Percentiles rank a stretch among this genome's conserved stretches.
phyloP scores from a whole-genome alignment of 108 stramenopile species.

The Heterococcus sp. region DNA sequence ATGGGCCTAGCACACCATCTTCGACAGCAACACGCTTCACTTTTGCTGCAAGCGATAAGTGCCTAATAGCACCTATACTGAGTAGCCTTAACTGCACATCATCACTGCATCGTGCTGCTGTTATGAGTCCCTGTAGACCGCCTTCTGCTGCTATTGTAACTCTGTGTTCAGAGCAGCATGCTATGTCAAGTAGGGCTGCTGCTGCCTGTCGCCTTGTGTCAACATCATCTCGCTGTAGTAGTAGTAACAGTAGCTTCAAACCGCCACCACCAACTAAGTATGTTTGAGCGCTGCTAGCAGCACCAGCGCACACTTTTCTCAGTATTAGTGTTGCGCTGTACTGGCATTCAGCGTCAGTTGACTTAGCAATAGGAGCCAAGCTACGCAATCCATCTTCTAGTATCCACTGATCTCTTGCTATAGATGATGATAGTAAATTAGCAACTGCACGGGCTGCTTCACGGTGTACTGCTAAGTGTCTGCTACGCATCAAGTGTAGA shows the following conservation, averaged over 20 bases:
- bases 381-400: constrained; percentile 62
- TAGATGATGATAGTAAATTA: constrained; percentile 57
- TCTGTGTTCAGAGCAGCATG: constrained; percentile 67
- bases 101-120: constrained; percentile 49
- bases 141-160: constrained; percentile 63
- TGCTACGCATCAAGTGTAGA: constrained; percentile 57
- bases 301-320: constrained; percentile 65
- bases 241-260: constrained; percentile 56
- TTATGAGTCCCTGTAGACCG: constrained; percentile 54
- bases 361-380: constrained; percentile 58
- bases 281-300: constrained; percentile 62
- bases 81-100: constrained; percentile 61
- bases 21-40: constrained; percentile 65
- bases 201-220: constrained; percentile 64
- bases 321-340: constrained; percentile 66
- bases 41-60: constrained; percentile 62
- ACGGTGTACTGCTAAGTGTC: constrained; percentile 60
- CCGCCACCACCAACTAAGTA: constrained; percentile 62
- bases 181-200: constrained; percentile 69
- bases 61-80: constrained; percentile 62
- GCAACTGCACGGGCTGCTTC: constrained; percentile 65
- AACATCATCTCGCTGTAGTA: constrained; percentile 46
- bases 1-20: constrained; percentile 58
- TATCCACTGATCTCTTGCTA: not conserved
- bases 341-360: constrained; percentile 65